Evolutionary conservation across 2,329 filamentous ascomycete genomes (phyloP), one percentile per base, ranked within the genome.

Genomic region (Phyllosticta paracitricarpa): DNA sequence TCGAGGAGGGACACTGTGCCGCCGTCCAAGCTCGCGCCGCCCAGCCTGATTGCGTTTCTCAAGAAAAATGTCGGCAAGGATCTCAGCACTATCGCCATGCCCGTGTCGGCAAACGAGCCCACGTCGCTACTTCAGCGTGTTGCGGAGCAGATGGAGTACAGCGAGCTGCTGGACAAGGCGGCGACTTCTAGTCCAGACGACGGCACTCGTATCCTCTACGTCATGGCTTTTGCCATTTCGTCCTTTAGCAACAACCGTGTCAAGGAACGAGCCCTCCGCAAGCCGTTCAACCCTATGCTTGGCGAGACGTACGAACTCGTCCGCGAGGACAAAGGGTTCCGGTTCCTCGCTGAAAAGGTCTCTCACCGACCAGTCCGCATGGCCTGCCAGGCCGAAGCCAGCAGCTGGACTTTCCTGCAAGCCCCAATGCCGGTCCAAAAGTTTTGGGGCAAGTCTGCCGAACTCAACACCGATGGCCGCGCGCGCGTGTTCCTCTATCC

Each of bases 31-130:
- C 85, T 91, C 14, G 79, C 86, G 62, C 94, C 94, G 0, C 94
- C 94, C 0, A 96, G 91, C 72, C 79, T 99, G 59, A 96, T 99
- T 66, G 89, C 90, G 0, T 96, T 97, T 72, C 81, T 97, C 33
- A 86, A 94, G 66, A 99, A 97, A 75, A 99, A 99, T 68, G 94
- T 97, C 9, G 94, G 94, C 70, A 99, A 99, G 74, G 94, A 99
- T 74, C 79, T 99, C 56, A 96, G 91, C 63, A 95, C 91, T 2
- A 96, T 99, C 66, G 92, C 91, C 56, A 97, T 97, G 93, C 94
- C 94, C 0, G 94, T 97, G 0, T 96, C 93, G 4, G 87, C 93
- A 25, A 99, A 99, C 73, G 94, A 99, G 72, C 94, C 94, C 0
- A 84, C 87, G 1, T 97, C 93, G 0, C 77, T 96, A 10, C 80